These are phyloP conservation scores for Zalerion maritima DNA, from an alignment of 495 filamentous ascomycete species.

Conservation along the genomic window DNA sequence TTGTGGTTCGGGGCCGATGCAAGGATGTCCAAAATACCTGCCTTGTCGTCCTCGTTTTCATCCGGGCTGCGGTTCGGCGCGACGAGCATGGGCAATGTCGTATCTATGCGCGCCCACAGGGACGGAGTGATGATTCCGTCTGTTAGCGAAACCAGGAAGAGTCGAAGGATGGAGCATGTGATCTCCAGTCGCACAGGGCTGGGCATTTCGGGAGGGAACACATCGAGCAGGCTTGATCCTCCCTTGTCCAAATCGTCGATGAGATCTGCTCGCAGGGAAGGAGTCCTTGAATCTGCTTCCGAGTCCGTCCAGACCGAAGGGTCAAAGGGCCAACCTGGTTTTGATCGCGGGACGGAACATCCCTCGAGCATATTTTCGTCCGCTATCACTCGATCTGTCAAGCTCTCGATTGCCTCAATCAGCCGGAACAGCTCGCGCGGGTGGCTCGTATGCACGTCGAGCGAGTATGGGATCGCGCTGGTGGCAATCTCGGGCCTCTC, in stretches of 20 bases:
- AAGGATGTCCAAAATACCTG: constrained; percentile 58
- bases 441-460: constrained; percentile 31
- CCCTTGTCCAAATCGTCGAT: constrained; percentile 60
- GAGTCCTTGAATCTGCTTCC: constrained; percentile 13
- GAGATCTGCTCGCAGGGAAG: constrained; percentile 23
- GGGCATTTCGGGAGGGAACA: constrained; percentile 44
- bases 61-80: constrained; percentile 30
- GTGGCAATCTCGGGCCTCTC: constrained; percentile 12
- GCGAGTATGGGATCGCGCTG: constrained; percentile 28
- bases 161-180: constrained; percentile 47
- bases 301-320: constrained; percentile 19
- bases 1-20: constrained; percentile 58
- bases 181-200: constrained; percentile 54
- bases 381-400: constrained; percentile 60
- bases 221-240: constrained; percentile 33
- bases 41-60: constrained; percentile 47
- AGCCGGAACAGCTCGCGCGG: constrained; percentile 79
- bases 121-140: constrained; percentile 57
- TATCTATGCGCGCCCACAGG: constrained; percentile 58
- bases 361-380: constrained; percentile 70
- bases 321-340: constrained; percentile 67
- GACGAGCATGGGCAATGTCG: constrained; percentile 4
- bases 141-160: constrained; percentile 55
- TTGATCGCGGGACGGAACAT: constrained; percentile 39
- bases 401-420: constrained; percentile 64